Evolutionary conservation across 2,329 filamentous ascomycete genomes (phyloP).

Genomic region (Aureobasidium sp.): DNA sequence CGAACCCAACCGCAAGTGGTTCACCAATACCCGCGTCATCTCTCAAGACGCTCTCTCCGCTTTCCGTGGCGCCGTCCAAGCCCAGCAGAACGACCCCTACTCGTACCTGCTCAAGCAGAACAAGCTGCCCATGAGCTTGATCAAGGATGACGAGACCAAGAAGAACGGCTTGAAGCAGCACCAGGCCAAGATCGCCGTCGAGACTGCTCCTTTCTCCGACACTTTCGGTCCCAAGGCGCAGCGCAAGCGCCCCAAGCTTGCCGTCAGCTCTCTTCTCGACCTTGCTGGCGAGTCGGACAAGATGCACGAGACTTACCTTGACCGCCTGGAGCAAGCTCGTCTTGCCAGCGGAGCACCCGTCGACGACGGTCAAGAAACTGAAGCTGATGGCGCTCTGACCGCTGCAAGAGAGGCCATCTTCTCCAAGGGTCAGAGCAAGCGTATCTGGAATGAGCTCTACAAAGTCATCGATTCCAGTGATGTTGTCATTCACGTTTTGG

Average conservation of each 20-base stretch:
- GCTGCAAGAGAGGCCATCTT: conserved; percentile 65
- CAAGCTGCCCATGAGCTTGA: conserved; percentile 92
- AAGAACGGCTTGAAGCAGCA: conserved; percentile 85
- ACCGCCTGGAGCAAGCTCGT: conserved; percentile 70
- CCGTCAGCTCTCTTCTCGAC: conserved; percentile 72
- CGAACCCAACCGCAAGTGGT: conserved; percentile 97
- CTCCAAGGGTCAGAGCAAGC: conserved; percentile 87
- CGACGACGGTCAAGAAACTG: conserved; percentile 32
- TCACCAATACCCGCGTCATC: conserved; percentile 86
- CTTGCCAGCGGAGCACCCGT: conserved; percentile 66
- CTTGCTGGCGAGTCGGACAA: conserved; percentile 72
- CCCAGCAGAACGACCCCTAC: conserved; percentile 85
- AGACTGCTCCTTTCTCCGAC: conserved; percentile 75
- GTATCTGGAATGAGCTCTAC: conserved; percentile 91
- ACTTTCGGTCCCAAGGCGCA: conserved; percentile 93
- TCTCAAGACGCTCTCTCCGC: conserved; percentile 79
- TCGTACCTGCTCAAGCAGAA: conserved; percentile 93
- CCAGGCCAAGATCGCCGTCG: conserved; percentile 86
- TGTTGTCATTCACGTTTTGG: conserved; percentile 89
- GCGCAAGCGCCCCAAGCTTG: conserved; percentile 84
- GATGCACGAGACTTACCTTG: conserved; percentile 74
- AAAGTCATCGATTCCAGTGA: conserved; percentile 95
- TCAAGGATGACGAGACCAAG: conserved; percentile 60
- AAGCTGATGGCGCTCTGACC: conserved; percentile 36
- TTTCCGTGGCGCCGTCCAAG: conserved; percentile 87